Base-by-base conservation (phyloP, 768 basidiomycete genomes). In the Guyanaporus albipodus region DNA sequence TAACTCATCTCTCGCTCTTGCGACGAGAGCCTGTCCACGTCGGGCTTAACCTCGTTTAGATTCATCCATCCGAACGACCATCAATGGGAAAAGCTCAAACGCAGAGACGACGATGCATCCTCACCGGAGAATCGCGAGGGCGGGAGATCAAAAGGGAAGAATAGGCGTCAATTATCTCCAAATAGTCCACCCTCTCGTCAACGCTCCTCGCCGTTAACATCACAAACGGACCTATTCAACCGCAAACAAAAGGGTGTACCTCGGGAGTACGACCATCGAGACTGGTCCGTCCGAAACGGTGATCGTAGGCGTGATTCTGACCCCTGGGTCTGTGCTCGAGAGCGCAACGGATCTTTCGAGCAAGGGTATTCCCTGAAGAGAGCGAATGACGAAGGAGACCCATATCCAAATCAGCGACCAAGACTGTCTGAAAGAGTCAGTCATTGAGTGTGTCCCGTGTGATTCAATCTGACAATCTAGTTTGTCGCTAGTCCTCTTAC, bases 31-130 rank as follows among this genome's bases (percentile, higher is more conserved):
- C 6, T 42, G 26, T 52, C 10, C 41, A 27, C 35, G 29, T 38
- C 24, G 37, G 14, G 44, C 48, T 47, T 43, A 51, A 42, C 46
- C 33, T 19, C 42, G 12, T 51, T 44, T 49, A 70, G 78, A 23
- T 80, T 76, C 51, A 68, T 79, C 29, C 78, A 80, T 50, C 78
- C 78, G 24, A 64, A 56, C 37, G 78, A 80, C 56, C 48, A 66
- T 26, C 68, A 73, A 37, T 79, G 77, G 71, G 31, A 43, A 19
- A 59, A 53, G 37, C 47, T 53, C 18, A 64, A 40, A 21, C 62
- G 49, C 21, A 54, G 55, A 28, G 48, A 33, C n/a, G 43, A 53
- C 6, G 45, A 41, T 12, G 39, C 49, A n/a, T 46, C 54, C 19
- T 55, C 59, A 18, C 51, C 64, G n/a, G 54, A 56, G 48, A 34